Evolutionary conservation across 495 filamentous ascomycete species (phyloP), one percentile per base, ranked within the genome.

Genomic region (Haplographium delicatum): DNA sequence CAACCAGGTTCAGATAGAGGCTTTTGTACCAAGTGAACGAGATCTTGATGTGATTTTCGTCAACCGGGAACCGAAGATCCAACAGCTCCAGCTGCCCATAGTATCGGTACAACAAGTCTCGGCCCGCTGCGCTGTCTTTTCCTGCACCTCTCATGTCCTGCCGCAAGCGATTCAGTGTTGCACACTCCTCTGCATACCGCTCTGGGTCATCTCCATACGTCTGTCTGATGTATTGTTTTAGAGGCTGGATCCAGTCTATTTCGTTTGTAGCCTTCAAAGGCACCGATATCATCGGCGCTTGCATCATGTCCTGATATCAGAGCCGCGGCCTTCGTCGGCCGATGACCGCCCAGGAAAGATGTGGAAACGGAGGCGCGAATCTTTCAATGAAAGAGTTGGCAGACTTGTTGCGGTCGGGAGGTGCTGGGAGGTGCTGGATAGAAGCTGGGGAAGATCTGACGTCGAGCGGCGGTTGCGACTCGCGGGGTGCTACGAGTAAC

Each of bases 101-200:
- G 67, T 98, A 98, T 62, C 94, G 82, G 68, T 98, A 98, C 30
- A 98, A 70, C 50, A 98, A 69, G 68, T 98, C 93, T 65, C 93
- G 75, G 20, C 93, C 93, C 2, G 90, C 85, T 38, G 91, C 91
- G 68, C 90, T 96, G 68, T 98, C 93, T 72, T 91, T 95, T 11
- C 94, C 91, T 19, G 93, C 93, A 23, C 94, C 93, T 65, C 93
- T 81, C 94, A 97, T 97, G 65, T 98, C 93, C 78, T 98, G 93
- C 58, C 93, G 83, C 65, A 98, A 74, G n/a, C 93, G 83, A 72
- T 96, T 95, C 69, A 98, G 84, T 13, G 89, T 95, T 13, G 82
- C 82, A 69, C 93, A 98, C 79, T 97, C 94, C 67, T 95, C 87
- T 31, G 78, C 74, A 69, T 98, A 98, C 56, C 88, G 79, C 60